Evolutionary conservation across 345 rosid species (phyloP).

Genomic region (Dipteronia sinensis): DNA sequence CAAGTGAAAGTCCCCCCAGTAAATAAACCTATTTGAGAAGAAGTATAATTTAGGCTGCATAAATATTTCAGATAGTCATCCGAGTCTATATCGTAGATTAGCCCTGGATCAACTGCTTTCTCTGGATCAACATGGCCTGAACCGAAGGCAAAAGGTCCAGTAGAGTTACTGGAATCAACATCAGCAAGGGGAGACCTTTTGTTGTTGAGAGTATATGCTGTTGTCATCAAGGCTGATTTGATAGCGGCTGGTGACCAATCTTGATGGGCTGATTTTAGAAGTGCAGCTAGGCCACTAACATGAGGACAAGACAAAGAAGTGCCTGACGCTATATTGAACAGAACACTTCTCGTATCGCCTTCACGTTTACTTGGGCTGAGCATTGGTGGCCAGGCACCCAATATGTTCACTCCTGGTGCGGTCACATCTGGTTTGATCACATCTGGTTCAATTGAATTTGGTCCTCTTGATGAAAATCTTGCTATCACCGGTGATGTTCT

Average conservation of each 20-base stretch:
- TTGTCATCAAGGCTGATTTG: constrained; percentile 89
- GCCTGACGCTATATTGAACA: too few relatives aligned
- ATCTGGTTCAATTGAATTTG: too few relatives aligned
- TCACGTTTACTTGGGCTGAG: too few relatives aligned
- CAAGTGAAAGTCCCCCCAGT: constrained; percentile 33
- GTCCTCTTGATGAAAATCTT: too few relatives aligned
- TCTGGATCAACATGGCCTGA: constrained; percentile 65
- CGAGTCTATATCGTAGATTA: constrained; percentile 36
- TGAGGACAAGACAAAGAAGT: too few relatives aligned
- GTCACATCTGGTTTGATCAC: too few relatives aligned
- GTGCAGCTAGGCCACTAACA: constrained; percentile 43
- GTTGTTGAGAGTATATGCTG: constrained; percentile 56
- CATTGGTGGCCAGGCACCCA: too few relatives aligned
- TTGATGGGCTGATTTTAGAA: constrained; percentile 59
- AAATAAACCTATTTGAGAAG: constrained; percentile 36
- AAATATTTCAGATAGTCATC: too few relatives aligned
- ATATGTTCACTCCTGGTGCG: too few relatives aligned
- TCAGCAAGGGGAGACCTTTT: too few relatives aligned
- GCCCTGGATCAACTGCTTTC: constrained; percentile 55
- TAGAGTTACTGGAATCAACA: constrained; percentile 22
- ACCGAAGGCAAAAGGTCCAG: constrained; percentile 48
- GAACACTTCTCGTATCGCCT: too few relatives aligned
- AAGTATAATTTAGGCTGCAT: constrained; percentile 50
- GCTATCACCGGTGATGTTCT: too few relatives aligned
- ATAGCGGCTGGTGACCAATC: constrained; percentile 86